phyloP scores from a whole-genome alignment of 2,329 filamentous ascomycete species.

The Elsinoe fawcettii region DNA sequence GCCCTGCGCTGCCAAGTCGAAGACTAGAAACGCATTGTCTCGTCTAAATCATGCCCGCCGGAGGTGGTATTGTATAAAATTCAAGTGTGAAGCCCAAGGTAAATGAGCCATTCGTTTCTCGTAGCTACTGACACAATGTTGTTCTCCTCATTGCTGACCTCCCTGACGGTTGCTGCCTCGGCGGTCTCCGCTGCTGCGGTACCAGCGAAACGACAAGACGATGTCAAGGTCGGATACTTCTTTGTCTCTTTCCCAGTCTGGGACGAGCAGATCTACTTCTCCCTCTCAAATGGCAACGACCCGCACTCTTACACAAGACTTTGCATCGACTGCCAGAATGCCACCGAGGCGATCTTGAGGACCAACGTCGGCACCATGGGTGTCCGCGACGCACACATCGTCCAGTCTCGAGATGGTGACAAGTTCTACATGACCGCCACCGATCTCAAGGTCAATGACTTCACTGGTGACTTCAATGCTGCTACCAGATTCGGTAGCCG shows the following conservation, averaged over 20 bases:
- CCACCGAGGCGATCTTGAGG: constrained; percentile 18
- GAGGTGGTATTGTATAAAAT: not conserved
- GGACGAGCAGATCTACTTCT: constrained; percentile 24
- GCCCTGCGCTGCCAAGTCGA: not conserved
- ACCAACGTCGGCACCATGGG: constrained; percentile 18
- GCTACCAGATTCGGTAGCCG: constrained; percentile 22
- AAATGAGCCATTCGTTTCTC: not conserved
- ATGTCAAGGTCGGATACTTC: constrained; percentile 19
- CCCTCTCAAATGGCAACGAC: constrained; percentile 20
- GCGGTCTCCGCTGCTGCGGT: not conserved
- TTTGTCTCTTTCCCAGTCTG: constrained; percentile 25
- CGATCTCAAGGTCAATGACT: constrained; percentile 22
- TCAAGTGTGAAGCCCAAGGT: not conserved
- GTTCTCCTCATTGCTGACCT: not conserved
- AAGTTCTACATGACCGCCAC: constrained; percentile 21
- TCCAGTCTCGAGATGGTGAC: constrained; percentile 16
- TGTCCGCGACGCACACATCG: constrained; percentile 19
- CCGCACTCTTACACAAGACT: constrained; percentile 18
- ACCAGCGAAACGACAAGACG: constrained; percentile 1
- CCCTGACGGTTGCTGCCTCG: not conserved
- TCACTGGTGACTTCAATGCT: constrained; percentile 22
- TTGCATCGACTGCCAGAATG: constrained; percentile 6
- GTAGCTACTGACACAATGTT: too few species aligned
- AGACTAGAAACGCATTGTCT: not conserved
- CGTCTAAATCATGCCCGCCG: not conserved